Evolutionary conservation across 225 moss, liverwort and hornwort species (phyloP).

Genomic region (Pseudoscleropodium purum): DNA sequence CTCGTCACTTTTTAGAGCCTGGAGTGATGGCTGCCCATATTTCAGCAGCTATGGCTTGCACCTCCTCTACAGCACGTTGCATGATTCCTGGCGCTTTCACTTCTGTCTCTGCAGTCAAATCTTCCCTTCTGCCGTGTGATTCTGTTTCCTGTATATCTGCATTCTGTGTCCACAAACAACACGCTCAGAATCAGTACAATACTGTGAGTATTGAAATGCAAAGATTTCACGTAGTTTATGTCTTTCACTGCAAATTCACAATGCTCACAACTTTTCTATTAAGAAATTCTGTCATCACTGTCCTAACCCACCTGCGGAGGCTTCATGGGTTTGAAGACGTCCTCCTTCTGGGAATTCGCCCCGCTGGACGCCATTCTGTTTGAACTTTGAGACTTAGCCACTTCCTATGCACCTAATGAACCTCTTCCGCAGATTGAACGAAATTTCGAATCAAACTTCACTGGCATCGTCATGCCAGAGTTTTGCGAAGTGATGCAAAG

Average conservation of each 20-base stretch:
- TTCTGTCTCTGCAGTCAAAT: conserved; percentile 17
- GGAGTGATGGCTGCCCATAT: conserved; percentile 28
- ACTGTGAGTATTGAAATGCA: background rate
- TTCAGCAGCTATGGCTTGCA: conserved; percentile 24
- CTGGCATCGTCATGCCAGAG: background rate
- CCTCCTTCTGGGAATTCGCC: background rate
- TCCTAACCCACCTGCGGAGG: background rate
- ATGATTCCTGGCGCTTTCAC: conserved; percentile 37
- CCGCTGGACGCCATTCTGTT: conserved; percentile 1
- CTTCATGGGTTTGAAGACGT: background rate
- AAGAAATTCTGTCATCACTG: background rate
- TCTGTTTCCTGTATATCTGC: background rate
- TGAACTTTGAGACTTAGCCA: background rate
- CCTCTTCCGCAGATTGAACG: background rate
- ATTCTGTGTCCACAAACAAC: background rate
- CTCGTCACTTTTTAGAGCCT: conserved; percentile 16
- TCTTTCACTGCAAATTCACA: background rate
- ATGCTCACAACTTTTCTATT: background rate
- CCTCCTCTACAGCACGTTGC: conserved; percentile 28
- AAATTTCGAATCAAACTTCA: background rate
- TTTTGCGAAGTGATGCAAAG: background rate
- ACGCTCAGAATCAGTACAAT: background rate
- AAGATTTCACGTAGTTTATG: background rate
- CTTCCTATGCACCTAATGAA: background rate
- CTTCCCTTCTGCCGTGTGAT: conserved; percentile 12